phyloP scores from a whole-genome alignment of 768 basidiomycete genomes.

The Dioszegia aurantiaca region DNA sequence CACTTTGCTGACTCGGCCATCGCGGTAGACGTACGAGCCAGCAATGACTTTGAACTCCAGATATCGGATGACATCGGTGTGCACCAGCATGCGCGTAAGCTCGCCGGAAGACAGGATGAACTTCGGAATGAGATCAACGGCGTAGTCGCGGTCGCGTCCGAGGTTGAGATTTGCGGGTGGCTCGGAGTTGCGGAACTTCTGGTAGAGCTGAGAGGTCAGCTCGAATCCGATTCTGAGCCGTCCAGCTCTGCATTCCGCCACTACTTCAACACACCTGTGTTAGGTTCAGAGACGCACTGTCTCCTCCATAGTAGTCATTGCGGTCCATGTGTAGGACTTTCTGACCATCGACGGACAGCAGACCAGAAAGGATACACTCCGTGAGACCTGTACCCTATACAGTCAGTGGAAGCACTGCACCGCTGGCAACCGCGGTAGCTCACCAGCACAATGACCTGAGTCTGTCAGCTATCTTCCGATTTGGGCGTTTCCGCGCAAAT shows the following conservation, averaged over 20 bases:
- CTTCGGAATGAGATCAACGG: slow-evolving; percentile 96
- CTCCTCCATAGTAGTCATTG: slow-evolving; percentile 98
- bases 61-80: slow-evolving; percentile 97
- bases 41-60: slow-evolving; percentile 99
- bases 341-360: slow-evolving; percentile 98
- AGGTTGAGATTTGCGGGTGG: slow-evolving; percentile 68
- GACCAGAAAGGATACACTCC: slow-evolving; percentile 95
- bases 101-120: slow-evolving; percentile 99
- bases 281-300: slow-evolving; percentile 92
- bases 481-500: background rate
- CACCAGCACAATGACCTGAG: slow-evolving; percentile 50
- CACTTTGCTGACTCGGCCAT: slow-evolving; percentile 94
- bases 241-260: no score
- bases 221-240: background rate
- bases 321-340: slow-evolving; percentile 85
- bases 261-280: slow-evolving; percentile 69
- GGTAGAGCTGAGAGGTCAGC: slow-evolving; percentile 67
- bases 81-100: slow-evolving; percentile 94
- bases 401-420: background rate
- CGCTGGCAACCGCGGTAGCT: slow-evolving; percentile 11
- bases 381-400: slow-evolving; percentile 87
- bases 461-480: slow-evolving; percentile 6
- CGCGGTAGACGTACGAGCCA: slow-evolving; percentile 94
- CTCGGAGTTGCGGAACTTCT: slow-evolving; percentile 80
- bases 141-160: slow-evolving; percentile 95